Base-by-base conservation (phyloP, 2,329 filamentous ascomycete genomes). In the Erysiphe neolycopersici region DNA sequence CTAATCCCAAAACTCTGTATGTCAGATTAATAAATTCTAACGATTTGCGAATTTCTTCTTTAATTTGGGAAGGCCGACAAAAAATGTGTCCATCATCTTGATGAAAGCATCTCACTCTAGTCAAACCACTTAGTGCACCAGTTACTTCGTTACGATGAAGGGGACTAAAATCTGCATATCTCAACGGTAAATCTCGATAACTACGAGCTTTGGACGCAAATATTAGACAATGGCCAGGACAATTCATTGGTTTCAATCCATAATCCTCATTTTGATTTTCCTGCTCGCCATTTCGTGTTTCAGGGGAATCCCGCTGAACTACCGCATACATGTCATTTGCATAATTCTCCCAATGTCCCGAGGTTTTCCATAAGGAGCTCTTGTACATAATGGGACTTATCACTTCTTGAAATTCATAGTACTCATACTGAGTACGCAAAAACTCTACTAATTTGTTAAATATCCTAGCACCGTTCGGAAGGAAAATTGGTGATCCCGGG, bases 71-170 rank as follows among this genome's bases (percentile, higher is more conserved):
- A 5, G 78, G 79, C 1, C 79, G 72, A 58, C 83, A 91, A 59
- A 92, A 92, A 48, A 92, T 89, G 59, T 92, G 83, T 5, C 79
- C 80, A 56, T 92, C 83, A 56, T 92, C 84, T 56, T 92, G 84
- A 59, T 89, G 81, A 59, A 92, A 92, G 17, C 83, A 71, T 31
- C 83, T 71, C 42, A 92, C 81, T 46, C 84, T 73, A 3, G 83
- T 92, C 46, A 92, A 63, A 13, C 83, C 84, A 41, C 75, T 82
- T 42, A 92, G 61, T 0, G 83, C 74, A 1, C 84, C 83, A 0
- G 80, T 85, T 6, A 81, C 67, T 59, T 92, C 83, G 56, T 92
- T 91, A 40, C 84, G 69, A 58, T 89, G 81, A n/a, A 91, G 65
- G 1, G 81, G 73, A 53, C 80, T 82, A 55, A 92, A 92, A 58